Evolutionary conservation across 306 rosid species (phyloP).

Genomic region (Lithocarpus polystachyus): DNA sequence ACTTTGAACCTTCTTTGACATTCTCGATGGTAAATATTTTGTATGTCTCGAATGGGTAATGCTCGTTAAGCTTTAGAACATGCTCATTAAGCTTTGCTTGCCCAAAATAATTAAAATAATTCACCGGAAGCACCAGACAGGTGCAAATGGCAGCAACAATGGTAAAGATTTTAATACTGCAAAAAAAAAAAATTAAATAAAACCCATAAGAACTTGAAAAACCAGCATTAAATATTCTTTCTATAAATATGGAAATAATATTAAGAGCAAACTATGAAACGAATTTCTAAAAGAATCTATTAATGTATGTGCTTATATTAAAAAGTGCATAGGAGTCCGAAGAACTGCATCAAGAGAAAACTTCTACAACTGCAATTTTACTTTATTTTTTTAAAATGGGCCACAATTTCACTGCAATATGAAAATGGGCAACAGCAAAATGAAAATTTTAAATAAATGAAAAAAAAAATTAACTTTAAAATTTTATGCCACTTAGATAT

Average conservation of each 20-base stretch:
- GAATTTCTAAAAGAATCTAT: neutral
- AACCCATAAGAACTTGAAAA: conserved; percentile 24
- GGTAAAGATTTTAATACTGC: conserved; percentile 72
- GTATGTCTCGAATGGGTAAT: conserved; percentile 59
- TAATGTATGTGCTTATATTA: neutral
- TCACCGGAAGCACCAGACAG: conserved; percentile 79
- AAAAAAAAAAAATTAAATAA: conserved; percentile 23
- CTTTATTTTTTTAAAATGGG: neutral
- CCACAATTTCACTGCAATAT: too few species aligned
- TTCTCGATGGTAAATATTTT: conserved; percentile 78
- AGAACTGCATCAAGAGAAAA: neutral
- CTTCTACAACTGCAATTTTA: neutral
- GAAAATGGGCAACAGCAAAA: neutral
- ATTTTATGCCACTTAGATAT: too few species aligned
- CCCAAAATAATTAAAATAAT: conserved; percentile 87
- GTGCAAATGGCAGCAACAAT: conserved; percentile 63
- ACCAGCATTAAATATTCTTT: conserved; percentile 19
- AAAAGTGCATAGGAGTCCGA: neutral
- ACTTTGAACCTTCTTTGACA: conserved; percentile 64
- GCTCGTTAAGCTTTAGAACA: neutral
- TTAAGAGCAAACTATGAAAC: neutral
- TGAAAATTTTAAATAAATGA: neutral
- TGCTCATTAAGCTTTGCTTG: conserved; percentile 33
- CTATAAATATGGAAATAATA: neutral
- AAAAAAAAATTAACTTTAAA: neutral